phyloP scores from a whole-genome alignment of 345 rosid genomes.

The Zanthoxylum bungeanum region DNA sequence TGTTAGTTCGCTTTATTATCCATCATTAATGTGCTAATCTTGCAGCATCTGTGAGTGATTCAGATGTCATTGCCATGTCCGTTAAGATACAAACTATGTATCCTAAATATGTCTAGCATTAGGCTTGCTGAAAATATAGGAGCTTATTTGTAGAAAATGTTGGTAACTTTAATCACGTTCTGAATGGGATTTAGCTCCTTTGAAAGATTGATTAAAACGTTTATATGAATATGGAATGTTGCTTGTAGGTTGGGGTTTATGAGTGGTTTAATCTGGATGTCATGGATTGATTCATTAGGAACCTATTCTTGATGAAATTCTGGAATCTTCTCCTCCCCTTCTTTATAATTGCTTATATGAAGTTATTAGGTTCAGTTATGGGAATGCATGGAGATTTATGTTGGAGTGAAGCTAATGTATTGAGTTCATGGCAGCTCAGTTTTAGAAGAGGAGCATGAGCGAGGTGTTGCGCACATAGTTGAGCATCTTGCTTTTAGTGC shows the following conservation, averaged over 20 bases:
- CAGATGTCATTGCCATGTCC: no score
- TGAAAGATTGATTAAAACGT: not conserved
- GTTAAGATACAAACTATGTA: no score
- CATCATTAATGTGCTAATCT: no score
- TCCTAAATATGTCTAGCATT: no score
- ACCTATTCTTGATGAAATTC: not conserved
- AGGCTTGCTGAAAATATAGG: no score
- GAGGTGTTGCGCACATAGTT: conserved; percentile 92
- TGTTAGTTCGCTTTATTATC: no score
- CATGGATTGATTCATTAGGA: not conserved
- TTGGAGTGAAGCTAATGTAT: conserved; percentile 31
- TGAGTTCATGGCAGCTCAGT: conserved; percentile 82
- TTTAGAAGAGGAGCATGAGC: conserved; percentile 94
- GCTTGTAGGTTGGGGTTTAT: not conserved
- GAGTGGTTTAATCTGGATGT: not conserved
- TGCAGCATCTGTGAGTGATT: no score
- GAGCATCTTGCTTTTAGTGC: conserved; percentile 98
- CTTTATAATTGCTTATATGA: not conserved
- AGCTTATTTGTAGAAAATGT: not conserved
- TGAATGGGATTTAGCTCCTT: not conserved
- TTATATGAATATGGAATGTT: not conserved
- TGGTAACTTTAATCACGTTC: not conserved
- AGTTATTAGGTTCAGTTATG: not conserved
- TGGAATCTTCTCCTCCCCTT: not conserved
- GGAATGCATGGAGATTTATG: not conserved